These are phyloP conservation scores for Hypoxylon trugodes DNA, from an alignment of 495 filamentous ascomycete species.

Conservation along the genomic window DNA sequence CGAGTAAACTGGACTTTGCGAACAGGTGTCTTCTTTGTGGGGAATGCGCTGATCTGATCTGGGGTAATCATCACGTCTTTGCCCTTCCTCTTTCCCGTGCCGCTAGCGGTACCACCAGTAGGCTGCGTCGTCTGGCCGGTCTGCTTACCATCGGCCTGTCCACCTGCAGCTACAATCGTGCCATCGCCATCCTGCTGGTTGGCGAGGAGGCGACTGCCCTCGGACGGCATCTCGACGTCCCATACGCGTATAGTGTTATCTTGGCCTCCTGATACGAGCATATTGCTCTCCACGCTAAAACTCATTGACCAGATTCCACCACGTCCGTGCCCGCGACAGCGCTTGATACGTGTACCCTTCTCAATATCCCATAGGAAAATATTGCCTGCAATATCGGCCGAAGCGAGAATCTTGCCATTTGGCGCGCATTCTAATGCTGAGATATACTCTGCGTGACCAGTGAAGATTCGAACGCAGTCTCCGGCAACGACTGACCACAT, in stretches of 20 bases:
- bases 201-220: conserved; percentile 48
- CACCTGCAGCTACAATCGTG: conserved; percentile 54
- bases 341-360: conserved; percentile 82
- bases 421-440: conserved; percentile 84
- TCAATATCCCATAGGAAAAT: conserved; percentile 95
- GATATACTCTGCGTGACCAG: conserved; percentile 85
- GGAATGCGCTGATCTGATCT: conserved; percentile 92
- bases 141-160: conserved; percentile 64
- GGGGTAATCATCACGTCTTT: conserved; percentile 91
- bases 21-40: conserved; percentile 94
- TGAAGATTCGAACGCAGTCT: conserved; percentile 87
- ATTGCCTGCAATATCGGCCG: conserved; percentile 81
- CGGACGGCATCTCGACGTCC: conserved; percentile 77
- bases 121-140: conserved; percentile 39
- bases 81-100: conserved; percentile 77
- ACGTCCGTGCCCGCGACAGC: conserved; percentile 91
- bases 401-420: conserved; percentile 86
- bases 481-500: conserved; percentile 97
- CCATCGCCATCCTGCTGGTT: conserved; percentile 48
- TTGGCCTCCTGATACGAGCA: conserved; percentile 88
- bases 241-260: conserved; percentile 93
- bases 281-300: conserved; percentile 88
- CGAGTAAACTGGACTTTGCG: conserved; percentile 92
- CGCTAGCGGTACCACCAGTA: conserved; percentile 56
- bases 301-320: conserved; percentile 92